Conservation (phyloP, 2,329 filamentous ascomycete species). For the Septoria petroselini region DNA sequence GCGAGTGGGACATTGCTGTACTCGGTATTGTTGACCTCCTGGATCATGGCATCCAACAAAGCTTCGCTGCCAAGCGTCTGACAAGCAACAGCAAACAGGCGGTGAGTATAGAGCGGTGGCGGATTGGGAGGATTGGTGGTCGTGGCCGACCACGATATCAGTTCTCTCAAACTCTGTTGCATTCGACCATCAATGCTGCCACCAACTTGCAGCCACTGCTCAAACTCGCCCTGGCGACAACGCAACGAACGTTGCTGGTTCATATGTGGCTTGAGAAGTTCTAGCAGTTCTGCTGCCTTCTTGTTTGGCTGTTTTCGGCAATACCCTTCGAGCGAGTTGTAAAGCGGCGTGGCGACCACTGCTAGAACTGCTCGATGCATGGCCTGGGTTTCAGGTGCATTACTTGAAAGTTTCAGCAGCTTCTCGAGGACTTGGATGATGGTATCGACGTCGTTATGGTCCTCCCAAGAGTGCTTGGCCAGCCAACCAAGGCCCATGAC, state of each 20-base stretch:
- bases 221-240: slow-evolving; percentile 64
- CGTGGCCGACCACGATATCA: slow-evolving; percentile 63
- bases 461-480: slow-evolving; percentile 65
- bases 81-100: slow-evolving; percentile 61
- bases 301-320: slow-evolving; percentile 67
- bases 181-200: slow-evolving; percentile 43
- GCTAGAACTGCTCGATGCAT: slow-evolving; percentile 71
- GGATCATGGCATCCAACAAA: slow-evolving; percentile 61
- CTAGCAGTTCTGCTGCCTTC: slow-evolving; percentile 63
- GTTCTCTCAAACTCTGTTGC: slow-evolving; percentile 58
- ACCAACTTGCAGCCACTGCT: slow-evolving; percentile 54
- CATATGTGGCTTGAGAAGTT: slow-evolving; percentile 60
- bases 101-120: slow-evolving; percentile 67
- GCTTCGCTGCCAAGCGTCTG: slow-evolving; percentile 61
- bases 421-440: slow-evolving; percentile 70
- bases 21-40: slow-evolving; percentile 63
- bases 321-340: slow-evolving; percentile 64
- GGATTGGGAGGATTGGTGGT: slow-evolving; percentile 46
- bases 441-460: slow-evolving; percentile 61
- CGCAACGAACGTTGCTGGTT: slow-evolving; percentile 59
- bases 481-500: slow-evolving; percentile 72
- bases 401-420: slow-evolving; percentile 66
- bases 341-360: slow-evolving; percentile 66
- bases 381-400: slow-evolving; percentile 66
- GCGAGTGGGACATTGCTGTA: slow-evolving; percentile 58